Conservation (phyloP, 768 basidiomycete genomes). For the Lactarius trivialis region DNA sequence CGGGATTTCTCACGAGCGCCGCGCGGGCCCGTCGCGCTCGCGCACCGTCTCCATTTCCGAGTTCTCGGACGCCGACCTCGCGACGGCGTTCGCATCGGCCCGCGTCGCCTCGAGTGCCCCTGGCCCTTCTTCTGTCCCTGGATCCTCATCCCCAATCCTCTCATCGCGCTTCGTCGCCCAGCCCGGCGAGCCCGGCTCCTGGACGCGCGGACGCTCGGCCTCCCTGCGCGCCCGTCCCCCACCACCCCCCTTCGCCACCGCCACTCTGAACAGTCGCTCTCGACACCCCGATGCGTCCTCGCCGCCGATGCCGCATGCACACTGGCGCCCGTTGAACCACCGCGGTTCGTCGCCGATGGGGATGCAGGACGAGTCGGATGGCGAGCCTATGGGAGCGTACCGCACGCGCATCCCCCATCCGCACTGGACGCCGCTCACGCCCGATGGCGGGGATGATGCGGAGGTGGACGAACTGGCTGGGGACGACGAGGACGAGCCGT, state of each 20-base stretch:
- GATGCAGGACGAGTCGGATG: slow-evolving; percentile 11
- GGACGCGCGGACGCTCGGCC: slow-evolving; percentile 9
- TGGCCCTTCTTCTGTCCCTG: background rate
- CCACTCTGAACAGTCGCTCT: background rate
- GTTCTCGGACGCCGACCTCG: slow-evolving; percentile 3
- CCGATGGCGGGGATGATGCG: slow-evolving; percentile 1
- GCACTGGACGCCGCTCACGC: slow-evolving; percentile 8
- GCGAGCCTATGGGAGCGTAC: background rate
- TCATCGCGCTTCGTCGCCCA: background rate
- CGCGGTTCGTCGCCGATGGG: slow-evolving; percentile 7
- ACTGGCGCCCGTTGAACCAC: background rate
- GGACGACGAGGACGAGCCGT: slow-evolving; percentile 7
- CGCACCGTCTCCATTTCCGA: slow-evolving; percentile 16
- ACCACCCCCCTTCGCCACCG: background rate
- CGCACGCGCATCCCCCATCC: background rate
- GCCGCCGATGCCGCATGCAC: background rate
- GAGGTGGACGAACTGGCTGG: slow-evolving; percentile 14
- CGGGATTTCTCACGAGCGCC: background rate
- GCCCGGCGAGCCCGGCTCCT: slow-evolving; percentile 1
- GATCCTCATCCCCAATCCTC: background rate
- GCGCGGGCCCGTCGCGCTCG: slow-evolving; percentile 8
- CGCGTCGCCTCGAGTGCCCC: slow-evolving; percentile 8
- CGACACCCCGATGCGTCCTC: slow-evolving; percentile 10
- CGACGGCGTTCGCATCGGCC: background rate
- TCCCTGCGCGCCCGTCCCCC: background rate